Percentiles rank a stretch among this genome's conserved stretches.
phyloP scores from a whole-genome alignment of 345 rosid species.

The Hirschfeldia incana region DNA sequence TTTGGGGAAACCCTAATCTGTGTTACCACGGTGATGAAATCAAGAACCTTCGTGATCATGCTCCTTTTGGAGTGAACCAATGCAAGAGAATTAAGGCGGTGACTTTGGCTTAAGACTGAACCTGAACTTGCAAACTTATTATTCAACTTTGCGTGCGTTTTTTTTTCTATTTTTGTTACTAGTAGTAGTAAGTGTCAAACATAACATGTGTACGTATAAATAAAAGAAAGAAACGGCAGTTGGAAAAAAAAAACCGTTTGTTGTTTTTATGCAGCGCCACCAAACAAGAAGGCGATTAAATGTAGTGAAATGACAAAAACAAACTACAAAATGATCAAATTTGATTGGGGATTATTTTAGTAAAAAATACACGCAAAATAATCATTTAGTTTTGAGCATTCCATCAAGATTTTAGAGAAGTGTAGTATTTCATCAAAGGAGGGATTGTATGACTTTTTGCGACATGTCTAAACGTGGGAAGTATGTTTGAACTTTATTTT shows the following conservation, averaged over 20 bases:
- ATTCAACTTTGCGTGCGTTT: not conserved
- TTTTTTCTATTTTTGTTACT: not conserved
- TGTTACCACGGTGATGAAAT: conserved; percentile 52
- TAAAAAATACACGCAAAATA: not conserved
- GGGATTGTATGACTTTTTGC: conserved; percentile 19
- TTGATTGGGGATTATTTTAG: not conserved
- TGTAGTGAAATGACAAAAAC: not conserved
- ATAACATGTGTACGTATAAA: not conserved
- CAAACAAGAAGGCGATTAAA: not conserved
- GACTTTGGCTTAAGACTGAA: conserved; percentile 36
- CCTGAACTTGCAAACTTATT: not conserved
- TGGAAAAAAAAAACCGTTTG: not conserved
- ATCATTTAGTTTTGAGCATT: not conserved
- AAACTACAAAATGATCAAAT: not conserved
- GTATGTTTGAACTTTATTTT: conserved; percentile 9
- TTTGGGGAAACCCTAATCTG: conserved; percentile 81
- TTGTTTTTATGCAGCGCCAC: not conserved
- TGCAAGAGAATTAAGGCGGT: conserved; percentile 48
- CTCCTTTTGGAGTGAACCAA: conserved; percentile 68
- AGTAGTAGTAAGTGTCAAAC: not conserved
- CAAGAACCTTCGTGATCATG: conserved; percentile 37
- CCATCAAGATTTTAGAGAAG: not conserved
- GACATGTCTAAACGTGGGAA: conserved; percentile 29
- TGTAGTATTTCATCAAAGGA: not conserved
- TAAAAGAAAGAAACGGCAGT: not conserved